Evolutionary conservation across 805 yeast genomes (phyloP).

Genomic region (Cyberlindnera mrakii): DNA sequence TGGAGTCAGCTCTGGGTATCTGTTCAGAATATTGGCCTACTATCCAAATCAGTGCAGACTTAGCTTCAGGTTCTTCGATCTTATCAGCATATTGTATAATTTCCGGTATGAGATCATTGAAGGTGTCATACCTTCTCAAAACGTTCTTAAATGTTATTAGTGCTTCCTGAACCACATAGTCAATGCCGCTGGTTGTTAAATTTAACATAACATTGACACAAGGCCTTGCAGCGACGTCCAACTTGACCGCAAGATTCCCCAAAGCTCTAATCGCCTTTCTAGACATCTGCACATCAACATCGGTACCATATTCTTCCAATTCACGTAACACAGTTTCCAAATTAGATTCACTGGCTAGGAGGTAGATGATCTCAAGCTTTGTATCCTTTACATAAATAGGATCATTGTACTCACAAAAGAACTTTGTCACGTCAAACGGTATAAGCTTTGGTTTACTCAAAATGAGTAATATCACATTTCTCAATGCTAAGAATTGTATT

Average conservation of each 20-base stretch:
- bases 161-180: slow-evolving; percentile 76
- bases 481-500: slow-evolving; percentile 71
- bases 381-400: slow-evolving; percentile 87
- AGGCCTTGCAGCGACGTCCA: slow-evolving; percentile 51
- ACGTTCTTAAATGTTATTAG: slow-evolving; percentile 72
- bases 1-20: slow-evolving; percentile 35
- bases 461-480: slow-evolving; percentile 73
- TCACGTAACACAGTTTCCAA: slow-evolving; percentile 62
- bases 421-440: slow-evolving; percentile 65
- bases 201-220: slow-evolving; percentile 61
- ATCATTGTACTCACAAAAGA: slow-evolving; percentile 79
- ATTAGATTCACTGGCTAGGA: slow-evolving; percentile 64
- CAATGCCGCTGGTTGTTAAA: slow-evolving; percentile 56
- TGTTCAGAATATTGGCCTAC: slow-evolving; percentile 61
- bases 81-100: slow-evolving; percentile 40
- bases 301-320: slow-evolving; percentile 80
- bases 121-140: slow-evolving; percentile 67
- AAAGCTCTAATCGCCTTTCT: slow-evolving; percentile 84
- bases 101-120: slow-evolving; percentile 36
- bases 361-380: slow-evolving; percentile 78
- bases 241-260: slow-evolving; percentile 80
- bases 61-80: slow-evolving; percentile 74
- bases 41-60: slow-evolving; percentile 77
- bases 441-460: slow-evolving; percentile 58
- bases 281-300: slow-evolving; percentile 80